Evolutionary conservation across 1,139 yeast species (phyloP), one percentile per base, ranked within the genome.

Genomic region (Candida freyschussii): DNA sequence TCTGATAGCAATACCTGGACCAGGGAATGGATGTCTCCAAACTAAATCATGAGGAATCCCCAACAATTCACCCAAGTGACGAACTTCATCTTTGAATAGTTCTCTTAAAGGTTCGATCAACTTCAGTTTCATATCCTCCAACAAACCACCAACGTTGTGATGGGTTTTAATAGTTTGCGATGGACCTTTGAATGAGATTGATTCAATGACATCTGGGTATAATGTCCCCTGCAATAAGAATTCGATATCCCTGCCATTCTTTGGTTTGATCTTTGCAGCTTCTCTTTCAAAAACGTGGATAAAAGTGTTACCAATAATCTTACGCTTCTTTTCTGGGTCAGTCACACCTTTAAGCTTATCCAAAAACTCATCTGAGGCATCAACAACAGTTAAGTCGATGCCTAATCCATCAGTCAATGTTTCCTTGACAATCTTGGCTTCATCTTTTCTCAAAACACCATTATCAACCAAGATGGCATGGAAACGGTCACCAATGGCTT

Each of bases 1-100:
- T 67, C 99, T 81, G 60, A 91, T 93, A 50, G 97, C 98, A 58
- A 91, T 84, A 69, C 99, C 99, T 60, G 99, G 99, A 59, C 99
- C 99, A 55, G 99, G 99, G 95, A 91, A 91, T 39, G 99, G 99
- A 60, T 91, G 99, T 74, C 99, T 85, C 97, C 98, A 89, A 48
- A 91, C 97, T 53, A 91, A 75, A 52, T 91, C 98, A 57, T 86
- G 93, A 29, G 97, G 94, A 53, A 91, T 93, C 34, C 96, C 96
- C 68, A 91, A 69, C 36, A 93, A 67, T 66, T 86, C 86, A 63
- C 99, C 99, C 53, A 91, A 72, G 54, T 79, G 84, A 66, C 99
- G 89, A 39, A 91, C 98, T 71, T 91, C 99, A 60, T 91, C 99
- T 69, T 91, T 91, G 75, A 93, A 91, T 55, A 91, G 75, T 70